Evolutionary conservation across 2,329 filamentous ascomycete genomes (phyloP).

Genomic region (Stachybotrys elegans): DNA sequence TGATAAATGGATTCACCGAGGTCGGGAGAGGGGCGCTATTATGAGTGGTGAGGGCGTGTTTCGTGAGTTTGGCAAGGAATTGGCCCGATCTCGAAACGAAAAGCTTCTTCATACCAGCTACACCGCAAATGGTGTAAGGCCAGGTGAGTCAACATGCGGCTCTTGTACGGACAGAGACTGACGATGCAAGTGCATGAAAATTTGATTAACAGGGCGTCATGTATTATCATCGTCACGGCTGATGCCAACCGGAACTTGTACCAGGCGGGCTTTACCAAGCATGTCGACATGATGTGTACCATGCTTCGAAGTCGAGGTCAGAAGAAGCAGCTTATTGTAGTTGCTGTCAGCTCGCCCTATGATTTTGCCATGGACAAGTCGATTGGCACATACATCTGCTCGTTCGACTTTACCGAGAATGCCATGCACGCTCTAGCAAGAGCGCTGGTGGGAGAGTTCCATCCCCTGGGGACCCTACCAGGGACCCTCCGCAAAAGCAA

Average conservation of each 20-base stretch:
- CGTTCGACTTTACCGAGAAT: slow-evolving; percentile 93
- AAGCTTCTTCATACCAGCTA: slow-evolving; percentile 92
- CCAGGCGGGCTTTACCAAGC: slow-evolving; percentile 91
- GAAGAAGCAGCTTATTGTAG: slow-evolving; percentile 85
- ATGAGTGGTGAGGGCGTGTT: slow-evolving; percentile 95
- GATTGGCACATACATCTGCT: slow-evolving; percentile 90
- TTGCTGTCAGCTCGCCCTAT: slow-evolving; percentile 91
- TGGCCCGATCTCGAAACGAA: slow-evolving; percentile 81
- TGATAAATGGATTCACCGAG: slow-evolving; percentile 53
- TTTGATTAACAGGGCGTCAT: slow-evolving; percentile 80
- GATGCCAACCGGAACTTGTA: slow-evolving; percentile 93
- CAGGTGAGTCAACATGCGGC: slow-evolving; percentile 48
- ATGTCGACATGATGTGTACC: slow-evolving; percentile 92
- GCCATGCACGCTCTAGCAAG: slow-evolving; percentile 81
- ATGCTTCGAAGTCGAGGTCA: slow-evolving; percentile 72
- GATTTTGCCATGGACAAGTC: slow-evolving; percentile 91
- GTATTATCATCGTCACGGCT: slow-evolving; percentile 85
- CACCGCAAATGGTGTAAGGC: slow-evolving; percentile 85
- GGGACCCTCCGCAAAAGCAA: slow-evolving; percentile 82
- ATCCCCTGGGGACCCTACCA: slow-evolving; percentile 54
- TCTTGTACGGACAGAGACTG: neutral
- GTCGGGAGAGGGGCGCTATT: slow-evolving; percentile 54
- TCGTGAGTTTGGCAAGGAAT: slow-evolving; percentile 76
- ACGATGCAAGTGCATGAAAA: slow-evolving; percentile 69
- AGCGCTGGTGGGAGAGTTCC: slow-evolving; percentile 72